Base-by-base conservation (phyloP, 352 stramenopile species). In the Phytophthora fragariae region DNA sequence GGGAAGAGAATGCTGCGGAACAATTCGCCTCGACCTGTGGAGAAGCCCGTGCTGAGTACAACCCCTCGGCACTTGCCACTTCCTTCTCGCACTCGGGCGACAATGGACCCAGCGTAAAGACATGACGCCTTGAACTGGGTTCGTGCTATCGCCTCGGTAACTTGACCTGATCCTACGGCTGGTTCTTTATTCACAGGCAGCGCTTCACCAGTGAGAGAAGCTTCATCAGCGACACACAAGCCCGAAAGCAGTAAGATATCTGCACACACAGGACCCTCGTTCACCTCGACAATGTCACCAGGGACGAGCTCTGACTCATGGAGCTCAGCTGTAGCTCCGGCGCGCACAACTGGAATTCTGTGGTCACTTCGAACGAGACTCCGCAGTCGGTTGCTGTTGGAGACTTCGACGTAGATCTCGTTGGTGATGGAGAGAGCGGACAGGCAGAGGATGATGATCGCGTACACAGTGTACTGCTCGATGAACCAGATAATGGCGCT, bases 241-340 rank as follows among this genome's bases (percentile, higher is more conserved):
- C 84, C 84, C 3, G 57, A 79, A 27, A 92, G 61, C 12, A 92
- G 33, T 37, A 90, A 52, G 19, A 92, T 69, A 46, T 92, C 84
- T 35, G 80, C 79, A 29, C 81, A 77, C 33, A 88, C 73, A 0
- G 70, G 24, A 6, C 76, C 81, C 6, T 72, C 64, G 5, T 63
- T 55, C 19, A 92, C 52, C 5, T 76, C 46, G 0, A 92, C 77
- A 37, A 92, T 82, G 52, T 92, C 84, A 27, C 84, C 82, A 1
- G 83, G 80, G 12, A 92, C 79, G 27, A 90, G 62, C 10, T 84
- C 76, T 4, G 70, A 52, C 47, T 88, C 81, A 35, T 82, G 70
- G 11, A 88, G 35, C 47, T 41, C 5, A 10, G 31, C 29, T 7
- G 24, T 17, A 7, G 17, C 53, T 12, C 41, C 65, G 10, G 35